Conservation (phyloP, 768 basidiomycete genomes). For the Podaxis pistillaris region DNA sequence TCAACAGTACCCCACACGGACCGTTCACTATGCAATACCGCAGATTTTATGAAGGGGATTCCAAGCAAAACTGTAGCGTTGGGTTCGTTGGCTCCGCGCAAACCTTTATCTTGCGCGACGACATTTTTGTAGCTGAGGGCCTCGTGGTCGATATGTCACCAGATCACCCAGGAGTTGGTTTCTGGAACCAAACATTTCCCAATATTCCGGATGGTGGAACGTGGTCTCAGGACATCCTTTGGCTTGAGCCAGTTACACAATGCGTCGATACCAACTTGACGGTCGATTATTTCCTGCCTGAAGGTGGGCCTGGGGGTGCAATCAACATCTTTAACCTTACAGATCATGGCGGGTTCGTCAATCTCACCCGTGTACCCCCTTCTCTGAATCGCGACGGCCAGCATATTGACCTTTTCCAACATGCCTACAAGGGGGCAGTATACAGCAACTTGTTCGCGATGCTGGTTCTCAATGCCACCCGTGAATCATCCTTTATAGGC, state of each 20-base stretch:
- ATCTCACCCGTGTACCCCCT: neutral
- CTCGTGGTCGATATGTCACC: slow-evolving; percentile 20
- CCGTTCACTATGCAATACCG: slow-evolving; percentile 23
- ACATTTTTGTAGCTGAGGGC: slow-evolving; percentile 20
- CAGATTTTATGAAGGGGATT: slow-evolving; percentile 18
- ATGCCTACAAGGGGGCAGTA: slow-evolving; percentile 24
- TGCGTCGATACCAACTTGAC: slow-evolving; percentile 25
- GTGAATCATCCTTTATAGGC: slow-evolving; percentile 17
- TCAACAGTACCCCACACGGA: slow-evolving; percentile 21
- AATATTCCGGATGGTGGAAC: slow-evolving; percentile 7
- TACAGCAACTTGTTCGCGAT: slow-evolving; percentile 20
- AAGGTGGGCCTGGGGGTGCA: neutral
- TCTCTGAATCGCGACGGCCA: neutral
- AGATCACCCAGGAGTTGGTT: slow-evolving; percentile 17
- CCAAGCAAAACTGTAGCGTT: slow-evolving; percentile 14
- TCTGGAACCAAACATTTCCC: slow-evolving; percentile 11
- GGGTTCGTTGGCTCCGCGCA: slow-evolving; percentile 11
- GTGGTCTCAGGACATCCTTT: slow-evolving; percentile 24
- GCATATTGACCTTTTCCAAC: slow-evolving; percentile 11
- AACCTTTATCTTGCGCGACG: slow-evolving; percentile 20
- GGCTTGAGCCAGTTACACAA: slow-evolving; percentile 23
- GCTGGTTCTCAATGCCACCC: slow-evolving; percentile 16
- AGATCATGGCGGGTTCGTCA: neutral
- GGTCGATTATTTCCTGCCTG: neutral
- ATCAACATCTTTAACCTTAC: neutral